Base-by-base conservation (phyloP, 83 land plant species). In the Picea abies region DNA sequence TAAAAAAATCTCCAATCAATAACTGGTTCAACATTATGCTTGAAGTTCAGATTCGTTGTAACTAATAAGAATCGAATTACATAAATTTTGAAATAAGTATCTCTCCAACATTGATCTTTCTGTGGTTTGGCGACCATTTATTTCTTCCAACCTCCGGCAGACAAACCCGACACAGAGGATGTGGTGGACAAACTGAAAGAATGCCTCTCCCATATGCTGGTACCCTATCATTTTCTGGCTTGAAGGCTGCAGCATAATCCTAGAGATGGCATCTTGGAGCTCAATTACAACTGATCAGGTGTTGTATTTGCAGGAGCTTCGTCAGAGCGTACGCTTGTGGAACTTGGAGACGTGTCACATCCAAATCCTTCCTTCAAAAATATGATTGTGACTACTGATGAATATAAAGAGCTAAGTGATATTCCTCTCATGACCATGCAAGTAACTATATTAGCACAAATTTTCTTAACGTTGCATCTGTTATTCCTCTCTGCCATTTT, bases 141-240 rank as follows among this genome's bases (percentile, higher is more conserved):
- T 82, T 83, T 89, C 81, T 89, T 78, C 69, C 37, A 84, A 6
- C 66, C 23, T 39, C 56, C 61, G 7, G 16, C 8, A 20, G 77
- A 80, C 64, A 41, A 41, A 41, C 65, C 70, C 23, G 32, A 39
- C 19, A 61, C 60, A 14, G 76, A 37, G 3, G 84, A 84, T 19
- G 81, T 86, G 14, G 69, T 63, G n/a, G 84, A 77, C 63, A 78
- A 39, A 19, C 29, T 88, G 79, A 85, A 79, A 81, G 76, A 60
- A 25, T 68, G 87, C 8, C 77, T 88, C 41, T 22, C 86, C 29
- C 82, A 81, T 9, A 62, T 77, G 25, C 84, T 88, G 32, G 83
- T 86, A 10, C 83, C 85, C 22, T 90, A 90, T 82, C 86, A 88
- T 78, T 90, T 88, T 88, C 66, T 90, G 89, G 91, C 92, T 35